Percentiles rank a stretch among this genome's conserved stretches.
These are phyloP conservation scores for Annulohypoxylon bovei DNA, from an alignment of 495 filamentous ascomycete species.

Conservation along the genomic window DNA sequence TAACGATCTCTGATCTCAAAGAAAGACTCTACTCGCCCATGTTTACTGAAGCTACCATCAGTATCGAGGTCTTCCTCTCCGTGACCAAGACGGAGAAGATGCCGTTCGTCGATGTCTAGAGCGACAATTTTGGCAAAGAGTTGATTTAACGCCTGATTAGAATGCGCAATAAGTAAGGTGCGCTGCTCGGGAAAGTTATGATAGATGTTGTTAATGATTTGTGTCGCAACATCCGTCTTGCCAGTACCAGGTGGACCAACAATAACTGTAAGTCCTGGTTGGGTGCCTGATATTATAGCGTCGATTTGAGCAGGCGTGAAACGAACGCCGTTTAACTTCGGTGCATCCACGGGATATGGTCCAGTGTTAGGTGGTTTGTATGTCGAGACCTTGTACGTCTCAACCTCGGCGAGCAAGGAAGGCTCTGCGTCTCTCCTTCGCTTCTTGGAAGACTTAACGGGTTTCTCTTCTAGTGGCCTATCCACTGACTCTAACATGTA, in stretches of 20 bases:
- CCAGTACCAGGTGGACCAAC: constrained; percentile 96
- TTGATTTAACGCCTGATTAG: constrained; percentile 97
- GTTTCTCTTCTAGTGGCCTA: constrained; percentile 54
- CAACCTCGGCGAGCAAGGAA: constrained; percentile 63
- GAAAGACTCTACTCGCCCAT: constrained; percentile 95
- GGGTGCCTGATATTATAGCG: constrained; percentile 91
- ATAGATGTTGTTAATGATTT: constrained; percentile 99
- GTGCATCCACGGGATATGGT: constrained; percentile 89
- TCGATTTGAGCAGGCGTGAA: constrained; percentile 94
- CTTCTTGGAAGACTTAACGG: constrained; percentile 76
- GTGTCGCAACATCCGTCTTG: constrained; percentile 97
- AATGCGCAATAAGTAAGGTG: constrained; percentile 93
- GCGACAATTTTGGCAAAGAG: constrained; percentile 98
- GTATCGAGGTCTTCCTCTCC: constrained; percentile 94
- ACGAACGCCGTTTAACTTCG: constrained; percentile 81
- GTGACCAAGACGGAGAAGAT: constrained; percentile 91
- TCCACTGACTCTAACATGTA: constrained; percentile 79
- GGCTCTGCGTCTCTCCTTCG: constrained; percentile 78
- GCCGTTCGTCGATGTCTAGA: constrained; percentile 93
- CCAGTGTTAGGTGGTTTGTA: constrained; percentile 92
- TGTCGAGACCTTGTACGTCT: constrained; percentile 82
- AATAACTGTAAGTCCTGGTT: constrained; percentile 93
- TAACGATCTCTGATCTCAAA: constrained; percentile 85
- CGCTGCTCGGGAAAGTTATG: constrained; percentile 95
- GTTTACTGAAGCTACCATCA: constrained; percentile 89